A percentile compares a stretch with the other conserved stretches of the same genome.
Evolutionary conservation across 768 basidiomycete species (phyloP).

Genomic region (Amanita inopinata): DNA sequence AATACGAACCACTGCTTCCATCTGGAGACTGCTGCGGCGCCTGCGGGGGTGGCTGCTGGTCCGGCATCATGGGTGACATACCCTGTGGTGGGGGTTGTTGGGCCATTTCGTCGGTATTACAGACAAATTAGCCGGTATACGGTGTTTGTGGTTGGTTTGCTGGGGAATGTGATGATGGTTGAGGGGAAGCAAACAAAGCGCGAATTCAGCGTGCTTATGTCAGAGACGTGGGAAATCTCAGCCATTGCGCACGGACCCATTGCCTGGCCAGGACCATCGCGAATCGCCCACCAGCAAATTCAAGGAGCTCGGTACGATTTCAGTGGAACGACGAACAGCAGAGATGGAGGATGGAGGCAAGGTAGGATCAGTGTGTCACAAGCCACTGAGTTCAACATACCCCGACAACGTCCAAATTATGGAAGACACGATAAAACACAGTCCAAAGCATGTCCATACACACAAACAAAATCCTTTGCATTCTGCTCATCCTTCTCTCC

Average conservation of each 20-base stretch:
- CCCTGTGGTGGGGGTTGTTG: slow-evolving; percentile 44
- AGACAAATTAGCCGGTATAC: slow-evolving; percentile 8
- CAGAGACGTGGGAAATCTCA: slow-evolving; percentile 51
- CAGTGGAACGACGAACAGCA: slow-evolving; percentile 15
- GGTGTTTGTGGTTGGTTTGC: slow-evolving; percentile 29
- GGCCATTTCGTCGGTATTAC: slow-evolving; percentile 32
- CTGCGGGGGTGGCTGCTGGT: slow-evolving; percentile 29
- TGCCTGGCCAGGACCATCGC: background rate
- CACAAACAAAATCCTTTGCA: slow-evolving; percentile 30
- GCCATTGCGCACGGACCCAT: slow-evolving; percentile 50
- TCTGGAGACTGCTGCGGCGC: slow-evolving; percentile 20
- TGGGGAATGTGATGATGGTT: slow-evolving; percentile 35
- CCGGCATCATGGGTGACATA: slow-evolving; percentile 57
- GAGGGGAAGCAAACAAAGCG: slow-evolving; percentile 35
- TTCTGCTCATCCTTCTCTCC: background rate
- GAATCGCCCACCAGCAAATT: background rate
- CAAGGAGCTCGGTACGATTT: slow-evolving; percentile 4
- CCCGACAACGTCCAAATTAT: slow-evolving; percentile 63
- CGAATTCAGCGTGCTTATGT: slow-evolving; percentile 37
- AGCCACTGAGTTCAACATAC: slow-evolving; percentile 49
- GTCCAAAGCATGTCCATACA: slow-evolving; percentile 36
- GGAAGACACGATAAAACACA: slow-evolving; percentile 72
- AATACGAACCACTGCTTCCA: slow-evolving; percentile 54
- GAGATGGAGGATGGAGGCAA: slow-evolving; percentile 21
- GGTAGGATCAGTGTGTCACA: slow-evolving; percentile 40